These are phyloP conservation scores for Marchantia paleacea DNA, from an alignment of 225 moss, liverwort and hornwort species.

Conservation along the genomic window DNA sequence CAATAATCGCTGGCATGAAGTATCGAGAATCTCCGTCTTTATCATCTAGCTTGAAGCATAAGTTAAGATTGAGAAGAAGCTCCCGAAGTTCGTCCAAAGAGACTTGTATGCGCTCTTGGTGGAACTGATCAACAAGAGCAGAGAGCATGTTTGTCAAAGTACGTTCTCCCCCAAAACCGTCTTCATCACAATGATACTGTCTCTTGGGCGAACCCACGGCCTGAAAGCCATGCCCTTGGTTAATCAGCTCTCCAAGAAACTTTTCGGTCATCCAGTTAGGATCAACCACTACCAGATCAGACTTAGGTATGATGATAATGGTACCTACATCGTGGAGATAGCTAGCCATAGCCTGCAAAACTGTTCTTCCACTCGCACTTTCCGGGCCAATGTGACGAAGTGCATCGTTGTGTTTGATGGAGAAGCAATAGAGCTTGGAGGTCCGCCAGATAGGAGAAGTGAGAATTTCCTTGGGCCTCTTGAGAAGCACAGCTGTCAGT, in stretches of 20 bases:
- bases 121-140: too few species aligned
- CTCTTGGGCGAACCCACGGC: background rate
- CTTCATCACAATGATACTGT: background rate
- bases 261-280: background rate
- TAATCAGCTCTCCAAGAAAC: background rate
- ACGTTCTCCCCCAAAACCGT: too few species aligned
- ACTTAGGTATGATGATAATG: background rate
- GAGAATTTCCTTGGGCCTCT: background rate
- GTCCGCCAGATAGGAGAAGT: background rate
- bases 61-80: background rate
- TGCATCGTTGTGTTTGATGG: background rate
- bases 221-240: background rate
- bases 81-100: background rate
- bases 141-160: too few species aligned
- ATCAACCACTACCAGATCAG: background rate
- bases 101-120: background rate
- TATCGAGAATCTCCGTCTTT: background rate
- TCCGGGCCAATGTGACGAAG: background rate
- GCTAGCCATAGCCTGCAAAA: background rate
- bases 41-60: background rate
- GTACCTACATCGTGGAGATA: background rate
- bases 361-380: background rate
- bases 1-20: background rate
- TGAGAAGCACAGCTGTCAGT: background rate
- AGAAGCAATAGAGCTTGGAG: background rate